Conservation (phyloP, 768 basidiomycete species). For the Saitozyma podzolica region DNA sequence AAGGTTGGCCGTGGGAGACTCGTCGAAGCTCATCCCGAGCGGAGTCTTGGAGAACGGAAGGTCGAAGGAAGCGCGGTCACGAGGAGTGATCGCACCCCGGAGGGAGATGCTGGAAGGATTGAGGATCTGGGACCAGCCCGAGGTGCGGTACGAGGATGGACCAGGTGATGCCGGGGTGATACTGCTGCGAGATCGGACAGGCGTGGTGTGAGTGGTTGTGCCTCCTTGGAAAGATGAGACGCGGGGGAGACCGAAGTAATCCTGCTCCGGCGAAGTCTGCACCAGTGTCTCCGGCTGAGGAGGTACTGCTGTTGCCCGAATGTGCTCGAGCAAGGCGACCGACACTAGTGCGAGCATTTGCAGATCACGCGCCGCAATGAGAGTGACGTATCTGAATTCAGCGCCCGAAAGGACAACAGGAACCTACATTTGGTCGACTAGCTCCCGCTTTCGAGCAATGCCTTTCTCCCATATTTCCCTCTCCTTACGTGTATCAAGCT, state of each 20-base stretch:
- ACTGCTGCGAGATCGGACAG: constrained; percentile 1
- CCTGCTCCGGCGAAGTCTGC: constrained; percentile 32
- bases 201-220: not conserved
- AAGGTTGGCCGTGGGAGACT: not conserved
- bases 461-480: constrained; percentile 34
- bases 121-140: constrained; percentile 43
- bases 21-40: constrained; percentile 1
- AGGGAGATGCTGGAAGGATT: constrained; percentile 31
- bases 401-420: not conserved
- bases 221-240: not conserved
- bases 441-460: constrained; percentile 18
- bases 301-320: constrained; percentile 12
- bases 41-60: constrained; percentile 10
- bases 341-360: constrained; percentile 44
- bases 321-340: constrained; percentile 26
- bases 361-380: constrained; percentile 31
- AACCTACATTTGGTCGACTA: constrained; percentile 36
- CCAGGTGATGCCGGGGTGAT: constrained; percentile 7
- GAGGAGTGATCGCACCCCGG: constrained; percentile 15
- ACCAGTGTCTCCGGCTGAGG: constrained; percentile 15
- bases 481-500: constrained; percentile 15
- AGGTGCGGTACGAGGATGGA: constrained; percentile 17
- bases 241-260: constrained; percentile 43
- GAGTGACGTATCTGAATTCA: constrained; percentile 22
- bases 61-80: constrained; percentile 7